Evolutionary conservation across 2,329 filamentous ascomycete genomes (phyloP), one percentile per base, ranked within the genome.

Genomic region (Nemania serpens): DNA sequence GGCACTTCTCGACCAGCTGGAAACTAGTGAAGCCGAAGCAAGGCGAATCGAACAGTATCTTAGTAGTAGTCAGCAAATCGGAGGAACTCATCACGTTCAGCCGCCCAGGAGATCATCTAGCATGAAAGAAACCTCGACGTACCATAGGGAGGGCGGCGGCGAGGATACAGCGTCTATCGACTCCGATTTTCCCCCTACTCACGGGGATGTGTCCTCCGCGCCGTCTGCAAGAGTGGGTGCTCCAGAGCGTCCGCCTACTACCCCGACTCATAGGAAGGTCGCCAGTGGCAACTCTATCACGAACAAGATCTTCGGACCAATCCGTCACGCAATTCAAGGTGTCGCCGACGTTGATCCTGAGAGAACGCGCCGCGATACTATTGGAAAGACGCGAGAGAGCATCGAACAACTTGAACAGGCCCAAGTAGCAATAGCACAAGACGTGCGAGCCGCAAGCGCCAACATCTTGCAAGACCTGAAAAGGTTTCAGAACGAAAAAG

Each of bases 311-410:
- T 98, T 99, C 75, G 95, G 94, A 0, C 91, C 93, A 11, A 89
- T 99, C 64, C 96, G 91, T 57, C 94, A 99, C 77, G 95, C 95
- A 0, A 92, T 98, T 36, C 92, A 98, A 72, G 95, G 95, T 3
- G 94, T 98, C 70, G 94, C 95, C 1, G 95, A 99, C 74, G 91
- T 96, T 43, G 95, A 99, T 73, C 95, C 95, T 0, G 95, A 99
- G 77, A 84, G 93, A 65, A 97, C 93, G 45, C 84, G 95, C 55
- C 85, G 95, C 55, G 95, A 99, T 74, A 90, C 92, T 65, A 97
- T 99, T 68, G 93, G 94, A 41, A 98, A 97, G 82, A 99, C 95
- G 0, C 88, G 89, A 66, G 95, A 99, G 77, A 91, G 88, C 59
- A 87, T 99, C 64, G 84, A 78, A 47, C 85, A 97, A 79, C 82